Conservation (phyloP, 768 basidiomycete genomes). For the Tulasnella sp. region DNA sequence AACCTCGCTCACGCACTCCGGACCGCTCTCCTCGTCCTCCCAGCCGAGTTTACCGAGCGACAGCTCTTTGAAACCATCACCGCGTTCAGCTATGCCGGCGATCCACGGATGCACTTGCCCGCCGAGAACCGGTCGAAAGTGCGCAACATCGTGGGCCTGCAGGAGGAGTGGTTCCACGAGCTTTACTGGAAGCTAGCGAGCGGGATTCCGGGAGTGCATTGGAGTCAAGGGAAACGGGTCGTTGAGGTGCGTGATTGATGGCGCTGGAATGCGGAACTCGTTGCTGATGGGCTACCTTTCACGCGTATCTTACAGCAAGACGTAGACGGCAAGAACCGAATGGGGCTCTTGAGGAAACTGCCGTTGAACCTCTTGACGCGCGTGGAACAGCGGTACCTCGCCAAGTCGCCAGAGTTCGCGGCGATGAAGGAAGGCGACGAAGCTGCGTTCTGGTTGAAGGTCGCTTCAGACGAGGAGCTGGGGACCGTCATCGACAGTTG, state of each 20-base stretch:
- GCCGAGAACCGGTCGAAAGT: constrained; percentile 94
- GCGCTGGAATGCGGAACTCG: neutral
- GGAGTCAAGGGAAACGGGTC: constrained; percentile 29
- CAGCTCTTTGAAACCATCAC: constrained; percentile 80
- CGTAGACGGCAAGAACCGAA: constrained; percentile 48
- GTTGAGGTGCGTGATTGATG: neutral
- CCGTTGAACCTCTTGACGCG: constrained; percentile 52
- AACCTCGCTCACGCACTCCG: constrained; percentile 87
- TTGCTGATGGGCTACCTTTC: neutral
- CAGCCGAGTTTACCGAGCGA: constrained; percentile 66
- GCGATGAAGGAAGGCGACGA: constrained; percentile 49
- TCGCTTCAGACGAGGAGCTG: constrained; percentile 55
- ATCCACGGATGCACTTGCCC: constrained; percentile 84
- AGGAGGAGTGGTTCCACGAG: constrained; percentile 73
- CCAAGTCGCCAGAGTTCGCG: constrained; percentile 21
- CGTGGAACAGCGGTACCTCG: constrained; percentile 40
- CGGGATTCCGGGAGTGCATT: constrained; percentile 70
- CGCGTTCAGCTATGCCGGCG: constrained; percentile 74
- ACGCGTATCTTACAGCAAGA: constrained; percentile 53
- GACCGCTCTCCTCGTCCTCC: constrained; percentile 79
- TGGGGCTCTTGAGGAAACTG: constrained; percentile 65
- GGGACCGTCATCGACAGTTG: constrained; percentile 41
- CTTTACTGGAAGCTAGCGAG: constrained; percentile 72
- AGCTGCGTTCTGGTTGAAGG: constrained; percentile 57
- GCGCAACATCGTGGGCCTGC: constrained; percentile 79